Base-by-base conservation (phyloP, 2,329 filamentous ascomycete species). In the Alternaria sp. region DNA sequence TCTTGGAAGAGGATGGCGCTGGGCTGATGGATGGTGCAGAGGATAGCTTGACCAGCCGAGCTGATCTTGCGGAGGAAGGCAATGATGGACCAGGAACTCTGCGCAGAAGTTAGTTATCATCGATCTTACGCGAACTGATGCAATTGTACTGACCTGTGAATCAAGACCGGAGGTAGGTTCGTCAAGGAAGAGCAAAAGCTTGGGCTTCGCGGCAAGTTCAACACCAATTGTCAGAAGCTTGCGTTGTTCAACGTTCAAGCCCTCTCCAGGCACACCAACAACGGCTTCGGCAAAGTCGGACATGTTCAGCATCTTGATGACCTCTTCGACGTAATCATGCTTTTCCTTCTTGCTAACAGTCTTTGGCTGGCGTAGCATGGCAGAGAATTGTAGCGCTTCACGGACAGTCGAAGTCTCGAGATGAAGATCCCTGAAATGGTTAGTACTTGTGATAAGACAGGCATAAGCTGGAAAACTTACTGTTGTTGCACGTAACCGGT, bases 141-240 rank as follows among this genome's bases (percentile, higher is more conserved):
- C 13, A 3, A 19, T 7, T 2, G 13, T 17, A 67, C 67, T 66
- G 23, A 72, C 71, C 63, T 72, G 73, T 47, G 68, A 90, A 86
- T 91, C 89, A 4, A 91, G 84, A 50, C 89, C 89, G 23, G 84
- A 80, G 76, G 83, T 85, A 3, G 56, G 88, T 69, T 89, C 87
- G 54, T 90, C 88, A 9, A 90, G 81, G 79, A 89, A 90, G 2
- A 90, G 83, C 0, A 90, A 78, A 0, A 90, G 82, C 63, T 85
- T 85, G 0, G 90, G 90, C 73, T 91, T 88, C 3, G 90, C 90
- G 7, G 89, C 90, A 13, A 92, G 81, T 73, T 93, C 90, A 10
- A 92, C 90, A 65, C 89, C 90, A 62, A 92, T 92, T 0, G 90
- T 92, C 9, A 92, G 81, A 52, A 89, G 83, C 79, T 92, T 92